phyloP scores from a whole-genome alignment of 2,329 filamentous ascomycete genomes.

The Albophoma yamanashiensis region DNA sequence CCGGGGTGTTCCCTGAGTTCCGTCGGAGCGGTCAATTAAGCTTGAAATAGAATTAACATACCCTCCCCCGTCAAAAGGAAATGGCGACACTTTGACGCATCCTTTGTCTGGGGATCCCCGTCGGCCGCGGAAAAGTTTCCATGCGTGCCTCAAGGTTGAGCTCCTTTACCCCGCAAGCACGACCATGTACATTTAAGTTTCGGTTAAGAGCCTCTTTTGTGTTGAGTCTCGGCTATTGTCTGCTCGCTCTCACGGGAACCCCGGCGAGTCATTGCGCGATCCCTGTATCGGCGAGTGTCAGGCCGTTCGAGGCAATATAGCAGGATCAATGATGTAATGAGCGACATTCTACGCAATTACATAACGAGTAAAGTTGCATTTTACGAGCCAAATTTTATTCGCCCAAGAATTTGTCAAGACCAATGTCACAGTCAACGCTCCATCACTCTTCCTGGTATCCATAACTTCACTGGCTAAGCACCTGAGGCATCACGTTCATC shows the following conservation, averaged over 20 bases:
- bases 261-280: neutral
- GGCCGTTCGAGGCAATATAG: neutral
- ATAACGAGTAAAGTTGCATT: neutral
- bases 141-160: neutral
- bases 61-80: neutral
- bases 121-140: neutral
- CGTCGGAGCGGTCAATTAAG: neutral
- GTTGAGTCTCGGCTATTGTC: neutral
- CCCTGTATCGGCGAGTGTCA: neutral
- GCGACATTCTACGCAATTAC: neutral
- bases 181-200: neutral
- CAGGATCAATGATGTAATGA: neutral
- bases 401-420: neutral
- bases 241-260: too few relatives aligned
- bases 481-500: neutral
- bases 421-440: neutral
- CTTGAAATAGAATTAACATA: neutral
- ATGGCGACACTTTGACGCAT: neutral
- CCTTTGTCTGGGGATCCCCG: neutral
- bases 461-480: neutral
- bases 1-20: neutral
- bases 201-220: neutral
- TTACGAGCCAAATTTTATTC: neutral
- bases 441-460: neutral
- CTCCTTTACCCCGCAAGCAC: neutral